Base-by-base conservation (phyloP, 106 monocot genomes). In the Agapanthus africanus region DNA sequence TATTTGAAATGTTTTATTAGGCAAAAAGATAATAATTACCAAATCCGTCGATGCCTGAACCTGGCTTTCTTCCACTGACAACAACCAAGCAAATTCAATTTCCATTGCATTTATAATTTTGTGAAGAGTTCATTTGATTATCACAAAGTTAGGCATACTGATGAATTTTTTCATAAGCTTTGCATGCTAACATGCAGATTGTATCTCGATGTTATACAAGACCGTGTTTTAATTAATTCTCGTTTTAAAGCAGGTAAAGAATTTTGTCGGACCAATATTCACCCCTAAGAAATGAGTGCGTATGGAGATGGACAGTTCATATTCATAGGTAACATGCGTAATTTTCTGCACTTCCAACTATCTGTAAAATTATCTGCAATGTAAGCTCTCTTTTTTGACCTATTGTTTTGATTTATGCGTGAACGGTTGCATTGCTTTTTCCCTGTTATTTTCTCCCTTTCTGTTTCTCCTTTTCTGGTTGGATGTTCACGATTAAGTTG, bases 241-340 rank as follows among this genome's bases (percentile, higher is more conserved):
- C 3, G 40, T 63, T 21, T 11, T 61, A 76, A 19, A 78, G 77
- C 87, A 94, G 94, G 83, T 94, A 16, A 49, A 66, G 54, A 88
- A 76, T 68, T 91, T 95, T 63, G 65, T 95, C 62, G 88, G 76
- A 73, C 91, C 91, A 75, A 79, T 88, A 41, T 95, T 95, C 64
- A 71, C 85, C 83, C 4, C 67, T 95, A 26, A 79, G 95, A 54
- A 91, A 82, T 70, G 95, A 95, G 63, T 91, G 91, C 66, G 78
- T 95, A 67, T 76, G 54, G 83, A 83, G 77, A 95, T 94, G 70
- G 65, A 66, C 78, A 62, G 34, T 52, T 47, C 68, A 9, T 35
- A 35, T 61, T 61, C 35, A 36, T 61, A 61, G 61, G 10, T 57
- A 46, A 57, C 14, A 30, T 57, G 52, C 25, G 52, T 52, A 25